Evolutionary conservation across 495 filamentous ascomycete genomes (phyloP), one percentile per base, ranked within the genome.

Genomic region (Hyaloscypha hepaticicola): DNA sequence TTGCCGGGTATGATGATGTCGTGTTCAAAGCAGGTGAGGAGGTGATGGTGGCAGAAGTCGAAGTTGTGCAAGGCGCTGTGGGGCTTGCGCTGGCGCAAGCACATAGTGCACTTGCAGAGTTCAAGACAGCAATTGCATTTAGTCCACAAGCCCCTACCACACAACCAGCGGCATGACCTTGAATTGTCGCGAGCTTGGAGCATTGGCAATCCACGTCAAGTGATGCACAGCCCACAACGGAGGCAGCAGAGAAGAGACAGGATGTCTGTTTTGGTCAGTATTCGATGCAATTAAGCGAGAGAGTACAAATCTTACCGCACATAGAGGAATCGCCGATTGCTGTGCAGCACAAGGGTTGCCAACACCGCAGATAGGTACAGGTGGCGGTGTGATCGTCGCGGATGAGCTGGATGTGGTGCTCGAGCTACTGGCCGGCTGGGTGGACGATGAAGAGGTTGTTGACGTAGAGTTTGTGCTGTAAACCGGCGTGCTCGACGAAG

Each of bases 21-120:
- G n/a, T n/a, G n/a, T n/a, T n/a, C n/a, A n/a, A 16, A 16, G 38
- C 16, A 16, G 19, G 0, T 19, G 19, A 3, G 38, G 31, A 34
- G 5, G 31, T 34, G 12, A 3, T 45, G 14, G 38, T 45, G 12
- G 9, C 16, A 9, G 38, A 45, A 16, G 11, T 45, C 38, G 38
- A 45, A 16, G 11, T 45, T 16, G 38, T 16, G 38, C 61, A 64
- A 64, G 61, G 48, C 16, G 60, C 55, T 12, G 60, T 63, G 7
- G 61, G 61, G 26, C 53, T 64, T 21, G 61, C 61, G 6, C 52
- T 64, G 5, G 58, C 53, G 29, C 61, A 64, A 33, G 61, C 29
- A 29, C 61, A 64, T 8, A 64, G 33, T 16, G 61, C 61, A 22
- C 51, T 55, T 12, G 61, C 61, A n/a, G 51, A 56, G 29, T 33